Percentiles rank a stretch among this genome's conserved stretches.
These are phyloP conservation scores for Torrubiellomyces zombiae DNA, from an alignment of 2,329 filamentous ascomycete genomes.

Conservation along the genomic window DNA sequence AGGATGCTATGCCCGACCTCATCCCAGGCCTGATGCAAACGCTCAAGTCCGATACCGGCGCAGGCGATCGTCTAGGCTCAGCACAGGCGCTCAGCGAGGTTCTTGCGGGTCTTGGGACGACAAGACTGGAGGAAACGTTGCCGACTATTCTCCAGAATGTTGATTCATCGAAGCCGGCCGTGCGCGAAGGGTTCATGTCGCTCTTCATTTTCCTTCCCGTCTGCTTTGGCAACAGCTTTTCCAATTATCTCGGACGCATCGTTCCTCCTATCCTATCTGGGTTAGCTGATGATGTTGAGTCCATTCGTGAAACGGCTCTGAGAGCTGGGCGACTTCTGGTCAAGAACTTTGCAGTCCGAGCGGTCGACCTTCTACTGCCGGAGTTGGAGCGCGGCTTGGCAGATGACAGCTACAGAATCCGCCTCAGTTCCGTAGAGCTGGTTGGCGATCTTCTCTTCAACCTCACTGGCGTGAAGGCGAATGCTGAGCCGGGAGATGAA, in stretches of 20 bases:
- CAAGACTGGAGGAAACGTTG: constrained; percentile 83
- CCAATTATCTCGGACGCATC: constrained; percentile 86
- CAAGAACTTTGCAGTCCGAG: constrained; percentile 93
- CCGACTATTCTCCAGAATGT: constrained; percentile 95
- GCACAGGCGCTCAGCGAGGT: constrained; percentile 95
- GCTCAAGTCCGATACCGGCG: constrained; percentile 90
- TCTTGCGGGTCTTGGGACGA: constrained; percentile 81
- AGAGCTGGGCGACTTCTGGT: constrained; percentile 86
- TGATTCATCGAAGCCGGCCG: constrained; percentile 71
- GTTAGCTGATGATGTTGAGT: constrained; percentile 88
- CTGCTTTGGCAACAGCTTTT: constrained; percentile 97
- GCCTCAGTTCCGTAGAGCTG: constrained; percentile 93
- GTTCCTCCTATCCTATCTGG: constrained; percentile 91
- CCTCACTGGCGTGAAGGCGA: constrained; percentile 80
- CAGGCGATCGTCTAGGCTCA: constrained; percentile 87
- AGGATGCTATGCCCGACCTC: constrained; percentile 89
- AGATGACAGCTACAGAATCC: constrained; percentile 95
- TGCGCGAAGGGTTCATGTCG: constrained; percentile 98
- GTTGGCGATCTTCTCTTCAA: constrained; percentile 96
- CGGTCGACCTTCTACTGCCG: constrained; percentile 83
- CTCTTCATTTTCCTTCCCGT: constrained; percentile 98
- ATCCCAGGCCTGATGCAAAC: constrained; percentile 97
- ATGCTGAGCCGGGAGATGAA: constrained; percentile 58
- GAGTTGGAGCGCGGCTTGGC: constrained; percentile 91
- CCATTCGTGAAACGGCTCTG: constrained; percentile 90